These are phyloP conservation scores for Leptosphaerulina australis DNA, from an alignment of 2,329 filamentous ascomycete genomes.

Conservation along the genomic window DNA sequence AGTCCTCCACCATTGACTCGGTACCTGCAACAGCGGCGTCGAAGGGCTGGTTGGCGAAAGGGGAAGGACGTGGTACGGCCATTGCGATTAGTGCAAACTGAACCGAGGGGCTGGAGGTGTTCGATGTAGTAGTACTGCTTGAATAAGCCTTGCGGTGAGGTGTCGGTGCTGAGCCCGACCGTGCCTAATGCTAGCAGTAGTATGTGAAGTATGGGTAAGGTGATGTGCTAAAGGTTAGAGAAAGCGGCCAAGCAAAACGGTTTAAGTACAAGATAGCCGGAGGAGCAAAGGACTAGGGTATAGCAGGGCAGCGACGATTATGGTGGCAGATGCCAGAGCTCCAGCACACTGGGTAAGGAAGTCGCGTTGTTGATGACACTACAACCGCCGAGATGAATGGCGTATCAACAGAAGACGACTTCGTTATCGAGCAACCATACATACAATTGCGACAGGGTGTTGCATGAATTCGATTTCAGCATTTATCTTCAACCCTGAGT, in stretches of 20 bases:
- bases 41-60: constrained; percentile 5
- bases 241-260: background rate
- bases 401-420: background rate
- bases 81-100: background rate
- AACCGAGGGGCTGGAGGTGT: background rate
- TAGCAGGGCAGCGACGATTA: background rate
- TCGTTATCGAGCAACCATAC: background rate
- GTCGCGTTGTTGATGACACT: background rate
- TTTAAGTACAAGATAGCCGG: background rate
- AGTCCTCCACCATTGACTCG: constrained; percentile 7
- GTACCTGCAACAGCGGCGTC: constrained; percentile 1
- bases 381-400: background rate
- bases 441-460: background rate
- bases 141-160: background rate
- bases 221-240: background rate
- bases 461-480: background rate
- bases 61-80: background rate
- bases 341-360: background rate
- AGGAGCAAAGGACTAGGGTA: background rate
- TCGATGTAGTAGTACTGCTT: background rate
- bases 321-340: background rate
- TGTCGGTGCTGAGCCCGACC: background rate
- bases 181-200: background rate
- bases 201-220: background rate
- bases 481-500: background rate